phyloP scores from a whole-genome alignment of 2,329 filamentous ascomycete genomes.

The Polychaeton citri region DNA sequence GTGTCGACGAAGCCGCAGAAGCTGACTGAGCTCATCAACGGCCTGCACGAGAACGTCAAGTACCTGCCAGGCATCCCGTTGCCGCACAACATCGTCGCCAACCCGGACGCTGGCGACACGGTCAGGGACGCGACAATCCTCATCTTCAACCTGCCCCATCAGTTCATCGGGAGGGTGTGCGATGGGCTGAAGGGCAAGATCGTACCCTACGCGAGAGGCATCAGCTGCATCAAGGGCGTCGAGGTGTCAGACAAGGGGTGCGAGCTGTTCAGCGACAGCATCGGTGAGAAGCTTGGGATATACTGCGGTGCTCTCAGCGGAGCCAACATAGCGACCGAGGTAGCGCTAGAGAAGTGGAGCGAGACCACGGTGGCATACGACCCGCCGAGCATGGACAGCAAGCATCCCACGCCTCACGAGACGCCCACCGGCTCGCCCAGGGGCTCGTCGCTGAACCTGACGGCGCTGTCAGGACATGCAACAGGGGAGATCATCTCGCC shows the following conservation, averaged over 20 bases:
- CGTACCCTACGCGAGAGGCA: slow-evolving; percentile 78
- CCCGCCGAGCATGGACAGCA: slow-evolving; percentile 76
- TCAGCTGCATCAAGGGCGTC: slow-evolving; percentile 97
- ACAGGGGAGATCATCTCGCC: slow-evolving; percentile 13
- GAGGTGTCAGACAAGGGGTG: slow-evolving; percentile 79
- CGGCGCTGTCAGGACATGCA: slow-evolving; percentile 21
- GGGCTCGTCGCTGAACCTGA: slow-evolving; percentile 13
- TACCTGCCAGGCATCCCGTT: slow-evolving; percentile 84
- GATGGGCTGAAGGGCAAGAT: slow-evolving; percentile 76
- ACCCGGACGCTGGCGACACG: slow-evolving; percentile 65
- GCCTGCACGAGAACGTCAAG: slow-evolving; percentile 89
- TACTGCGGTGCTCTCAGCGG: slow-evolving; percentile 94
- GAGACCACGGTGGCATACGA: slow-evolving; percentile 97
- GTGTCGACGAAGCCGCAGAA: slow-evolving; percentile 60
- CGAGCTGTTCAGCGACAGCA: slow-evolving; percentile 85
- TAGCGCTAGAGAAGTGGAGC: slow-evolving; percentile 89
- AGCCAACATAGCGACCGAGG: slow-evolving; percentile 91
- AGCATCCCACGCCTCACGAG: slow-evolving; percentile 50
- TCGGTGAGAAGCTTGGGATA: slow-evolving; percentile 79
- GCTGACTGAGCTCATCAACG: slow-evolving; percentile 84
- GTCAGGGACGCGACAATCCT: slow-evolving; percentile 78
- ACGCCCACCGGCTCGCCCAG: slow-evolving; percentile 37
- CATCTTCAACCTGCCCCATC: slow-evolving; percentile 91
- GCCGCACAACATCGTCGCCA: slow-evolving; percentile 71
- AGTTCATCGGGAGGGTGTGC: slow-evolving; percentile 85